These are phyloP conservation scores for Epicoccum sorghinum DNA, from an alignment of 2,329 filamentous ascomycete species.

Conservation along the genomic window DNA sequence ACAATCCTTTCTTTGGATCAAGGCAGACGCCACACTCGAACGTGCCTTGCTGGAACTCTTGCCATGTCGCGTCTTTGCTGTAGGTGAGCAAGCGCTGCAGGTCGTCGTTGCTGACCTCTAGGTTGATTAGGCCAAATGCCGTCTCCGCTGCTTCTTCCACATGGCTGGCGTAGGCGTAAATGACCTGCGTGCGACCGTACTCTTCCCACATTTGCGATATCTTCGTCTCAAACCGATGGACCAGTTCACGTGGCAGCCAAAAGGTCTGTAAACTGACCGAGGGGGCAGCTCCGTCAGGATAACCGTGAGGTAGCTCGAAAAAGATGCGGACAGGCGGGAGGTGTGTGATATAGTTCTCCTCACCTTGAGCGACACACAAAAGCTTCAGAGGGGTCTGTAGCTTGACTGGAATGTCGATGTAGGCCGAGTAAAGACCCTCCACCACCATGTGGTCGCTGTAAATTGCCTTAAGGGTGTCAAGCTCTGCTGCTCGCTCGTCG, in stretches of 20 bases:
- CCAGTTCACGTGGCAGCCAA: neutral
- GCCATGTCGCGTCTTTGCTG: neutral
- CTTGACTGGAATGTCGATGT: neutral
- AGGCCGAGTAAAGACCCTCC: neutral
- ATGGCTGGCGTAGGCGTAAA: neutral
- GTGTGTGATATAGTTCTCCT: neutral
- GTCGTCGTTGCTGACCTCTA: neutral
- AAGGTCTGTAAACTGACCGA: neutral
- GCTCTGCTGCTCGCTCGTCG: neutral
- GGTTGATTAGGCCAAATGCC: neutral
- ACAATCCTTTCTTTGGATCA: neutral
- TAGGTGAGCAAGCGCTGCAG: neutral
- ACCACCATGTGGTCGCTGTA: neutral
- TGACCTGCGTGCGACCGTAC: neutral
- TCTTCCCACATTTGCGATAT: neutral
- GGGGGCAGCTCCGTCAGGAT: neutral
- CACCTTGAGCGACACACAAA: neutral
- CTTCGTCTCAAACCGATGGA: neutral
- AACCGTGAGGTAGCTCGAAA: neutral
- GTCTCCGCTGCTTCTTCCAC: neutral
- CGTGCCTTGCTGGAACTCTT: neutral
- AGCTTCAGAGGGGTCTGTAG: neutral
- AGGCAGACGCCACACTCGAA: slow-evolving; percentile 3
- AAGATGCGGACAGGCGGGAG: neutral
- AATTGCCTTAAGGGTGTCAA: slow-evolving; percentile 1